Evolutionary conservation across 805 yeast genomes (phyloP).

Genomic region (Ogataea nitratoaversa): DNA sequence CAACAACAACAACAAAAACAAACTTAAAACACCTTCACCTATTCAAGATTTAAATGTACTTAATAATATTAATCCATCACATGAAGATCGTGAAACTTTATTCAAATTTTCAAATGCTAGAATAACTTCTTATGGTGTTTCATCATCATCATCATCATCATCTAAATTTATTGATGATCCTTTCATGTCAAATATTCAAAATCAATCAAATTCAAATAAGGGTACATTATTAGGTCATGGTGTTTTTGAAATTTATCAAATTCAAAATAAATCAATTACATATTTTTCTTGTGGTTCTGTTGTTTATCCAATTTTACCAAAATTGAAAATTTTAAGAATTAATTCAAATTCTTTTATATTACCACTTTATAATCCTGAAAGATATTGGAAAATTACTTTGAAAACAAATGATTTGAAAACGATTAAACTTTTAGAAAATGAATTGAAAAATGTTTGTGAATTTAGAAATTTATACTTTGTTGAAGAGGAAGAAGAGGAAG

Average conservation of each 20-base stretch:
- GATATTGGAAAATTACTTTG: conserved; percentile 62
- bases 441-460: conserved; percentile 17
- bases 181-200: no score
- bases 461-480: conserved; percentile 19
- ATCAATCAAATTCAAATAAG: conserved; percentile 3
- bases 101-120: conserved; percentile 9
- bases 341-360: conserved; percentile 47
- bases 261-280: conserved; percentile 49
- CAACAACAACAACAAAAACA: background rate
- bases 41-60: no score
- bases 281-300: conserved; percentile 66
- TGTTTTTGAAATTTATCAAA: conserved; percentile 51
- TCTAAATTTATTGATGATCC: no score
- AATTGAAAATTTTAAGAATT: conserved; percentile 52
- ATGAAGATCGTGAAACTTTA: conserved; percentile 10
- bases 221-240: conserved; percentile 62
- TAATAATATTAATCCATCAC: no score
- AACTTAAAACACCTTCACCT: no score
- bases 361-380: conserved; percentile 67
- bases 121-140: conserved; percentile 15
- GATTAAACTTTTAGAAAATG: conserved; percentile 6
- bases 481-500: conserved; percentile 6
- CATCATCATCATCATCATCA: conserved; percentile 1
- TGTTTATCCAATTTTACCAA: conserved; percentile 71
- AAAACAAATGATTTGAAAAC: conserved; percentile 30